Conservation (phyloP, 83 land plant genomes). For the Diphasiastrum complanatum region DNA sequence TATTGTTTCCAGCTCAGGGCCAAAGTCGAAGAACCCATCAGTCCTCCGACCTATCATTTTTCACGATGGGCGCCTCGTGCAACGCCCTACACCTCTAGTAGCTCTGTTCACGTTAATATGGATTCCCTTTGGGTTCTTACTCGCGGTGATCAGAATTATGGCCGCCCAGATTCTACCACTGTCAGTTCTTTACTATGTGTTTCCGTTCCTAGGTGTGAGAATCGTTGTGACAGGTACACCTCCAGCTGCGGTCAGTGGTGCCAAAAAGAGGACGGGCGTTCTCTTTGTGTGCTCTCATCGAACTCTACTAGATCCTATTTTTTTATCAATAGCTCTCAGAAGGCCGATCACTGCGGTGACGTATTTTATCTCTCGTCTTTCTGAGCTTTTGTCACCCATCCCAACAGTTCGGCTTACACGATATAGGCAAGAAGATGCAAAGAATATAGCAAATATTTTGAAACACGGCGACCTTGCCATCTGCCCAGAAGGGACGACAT, state of each 20-base stretch:
- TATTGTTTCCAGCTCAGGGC: neutral
- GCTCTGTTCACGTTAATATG: too few species aligned
- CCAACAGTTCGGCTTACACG: too few species aligned
- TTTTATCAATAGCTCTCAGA: neutral
- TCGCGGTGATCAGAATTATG: neutral
- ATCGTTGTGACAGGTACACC: neutral
- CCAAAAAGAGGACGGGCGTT: neutral
- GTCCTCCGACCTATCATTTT: neutral
- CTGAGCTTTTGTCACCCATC: too few species aligned
- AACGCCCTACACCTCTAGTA: too few species aligned
- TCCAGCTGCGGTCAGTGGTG: too few species aligned
- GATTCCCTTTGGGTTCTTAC: neutral
- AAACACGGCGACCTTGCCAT: neutral
- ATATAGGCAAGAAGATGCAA: neutral
- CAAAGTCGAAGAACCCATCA: neutral
- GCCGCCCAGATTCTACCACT: neutral
- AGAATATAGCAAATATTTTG: neutral
- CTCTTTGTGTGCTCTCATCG: constrained; percentile 11
- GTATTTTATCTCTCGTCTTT: too few species aligned
- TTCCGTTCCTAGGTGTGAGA: neutral
- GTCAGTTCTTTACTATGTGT: neutral
- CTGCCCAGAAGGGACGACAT: constrained; percentile 6
- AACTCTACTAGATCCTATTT: constrained; percentile 1
- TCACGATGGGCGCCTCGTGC: too few species aligned
- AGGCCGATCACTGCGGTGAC: constrained; percentile 4